Evolutionary conservation across 768 basidiomycete species (phyloP), one percentile per base, ranked within the genome.

Genomic region (Dacryopinax primogenitus): DNA sequence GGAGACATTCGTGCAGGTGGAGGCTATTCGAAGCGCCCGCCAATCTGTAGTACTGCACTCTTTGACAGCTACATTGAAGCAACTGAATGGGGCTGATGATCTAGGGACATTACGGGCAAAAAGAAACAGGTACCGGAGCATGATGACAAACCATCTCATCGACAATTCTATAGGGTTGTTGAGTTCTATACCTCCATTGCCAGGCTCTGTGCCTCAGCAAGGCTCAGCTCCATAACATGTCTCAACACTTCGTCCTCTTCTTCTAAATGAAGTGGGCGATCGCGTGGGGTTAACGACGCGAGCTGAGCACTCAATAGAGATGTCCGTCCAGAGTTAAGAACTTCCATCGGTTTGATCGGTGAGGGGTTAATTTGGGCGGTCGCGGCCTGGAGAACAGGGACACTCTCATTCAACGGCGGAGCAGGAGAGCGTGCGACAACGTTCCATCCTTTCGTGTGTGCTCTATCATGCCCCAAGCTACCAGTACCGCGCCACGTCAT

Each of bases 221-320:
- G 78, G 71, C 88, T 89, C 73, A 89, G 71, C 73, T 85, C 84
- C 13, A 89, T 79, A 12, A 83, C 87, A 67, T 83, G 80, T 62
- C 74, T 78, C 72, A 89, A 69, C 68, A 88, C 86, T 16, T 82
- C 85, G 66, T 89, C 86, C 69, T 83, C 78, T 16, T 80, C 79
- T 11, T 78, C 78, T 18, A 62, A 34, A 23, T 12, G 44, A 26
- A 33, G 58, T 33, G 44, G 44, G 41, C 33, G 26, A 18, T 44
- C 47, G 16, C 33, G 64, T 28, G 37, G 64, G 21, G 44, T 45
- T 33, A 45, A 61, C 62, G 51, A 58, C 4, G 51, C 51, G 26
- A 58, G 32, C 21, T 58, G 51, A 26, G 51, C 51, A 58, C 51
- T 58, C 51, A 58, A 30, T 4, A 58, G 51, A 13, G 51, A 58